Conservation (phyloP, 73 alveolate species). For the Breviolum minutum region DNA sequence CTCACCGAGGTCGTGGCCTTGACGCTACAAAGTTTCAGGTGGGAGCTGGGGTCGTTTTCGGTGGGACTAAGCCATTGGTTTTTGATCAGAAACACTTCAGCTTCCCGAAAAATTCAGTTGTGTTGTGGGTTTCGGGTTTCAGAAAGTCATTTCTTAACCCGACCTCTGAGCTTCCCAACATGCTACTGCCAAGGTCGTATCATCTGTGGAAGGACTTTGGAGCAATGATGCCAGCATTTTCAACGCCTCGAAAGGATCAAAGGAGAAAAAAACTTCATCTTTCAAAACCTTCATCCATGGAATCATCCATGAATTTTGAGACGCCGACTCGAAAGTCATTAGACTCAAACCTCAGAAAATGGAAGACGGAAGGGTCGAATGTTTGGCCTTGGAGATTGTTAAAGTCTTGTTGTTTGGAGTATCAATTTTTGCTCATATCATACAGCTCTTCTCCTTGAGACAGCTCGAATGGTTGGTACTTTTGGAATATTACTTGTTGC, state of each 20-base stretch:
- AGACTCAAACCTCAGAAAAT: conserved; percentile 57
- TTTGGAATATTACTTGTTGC: too few species aligned
- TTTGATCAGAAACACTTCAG: too few species aligned
- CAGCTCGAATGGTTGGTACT: too few species aligned
- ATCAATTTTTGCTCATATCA: too few species aligned
- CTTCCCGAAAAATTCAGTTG: too few species aligned
- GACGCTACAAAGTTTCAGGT: too few species aligned
- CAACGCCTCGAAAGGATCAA: conserved; percentile 21
- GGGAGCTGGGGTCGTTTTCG: too few species aligned
- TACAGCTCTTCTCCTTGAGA: too few species aligned
- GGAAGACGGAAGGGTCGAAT: neutral
- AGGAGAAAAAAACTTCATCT: neutral
- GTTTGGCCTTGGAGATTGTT: neutral
- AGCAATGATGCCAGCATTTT: conserved; percentile 68
- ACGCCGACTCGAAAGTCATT: conserved; percentile 52
- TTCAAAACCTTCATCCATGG: neutral
- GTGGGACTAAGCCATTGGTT: too few species aligned
- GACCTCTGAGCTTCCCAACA: neutral
- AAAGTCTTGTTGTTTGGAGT: too few species aligned
- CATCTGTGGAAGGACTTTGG: conserved; percentile 64
- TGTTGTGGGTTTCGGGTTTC: too few species aligned
- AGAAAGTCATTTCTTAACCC: too few species aligned
- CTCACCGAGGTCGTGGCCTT: conserved; percentile 94
- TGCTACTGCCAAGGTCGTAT: conserved; percentile 92
- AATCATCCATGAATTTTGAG: neutral